Evolutionary conservation across 345 rosid species (phyloP).

Genomic region (Salix viminalis): DNA sequence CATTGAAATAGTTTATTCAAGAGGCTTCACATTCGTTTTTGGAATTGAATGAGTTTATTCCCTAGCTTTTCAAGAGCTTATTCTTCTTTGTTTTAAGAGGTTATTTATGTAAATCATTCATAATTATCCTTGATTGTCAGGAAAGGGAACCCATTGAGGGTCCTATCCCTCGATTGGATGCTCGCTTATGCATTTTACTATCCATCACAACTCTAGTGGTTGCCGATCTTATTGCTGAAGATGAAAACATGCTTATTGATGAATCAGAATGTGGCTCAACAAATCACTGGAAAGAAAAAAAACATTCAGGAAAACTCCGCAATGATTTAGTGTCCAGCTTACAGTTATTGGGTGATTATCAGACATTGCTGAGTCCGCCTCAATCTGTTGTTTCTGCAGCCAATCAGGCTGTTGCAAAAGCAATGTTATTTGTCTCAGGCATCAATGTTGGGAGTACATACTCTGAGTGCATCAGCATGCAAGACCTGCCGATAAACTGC

Average conservation of each 20-base stretch:
- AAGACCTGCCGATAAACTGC: conserved; percentile 63
- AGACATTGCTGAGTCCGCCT: conserved; percentile 73
- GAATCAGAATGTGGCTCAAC: conserved; percentile 40
- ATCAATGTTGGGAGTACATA: conserved; percentile 54
- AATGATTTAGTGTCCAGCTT: conserved; percentile 70
- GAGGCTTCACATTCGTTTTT: background rate
- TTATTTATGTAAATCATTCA: background rate
- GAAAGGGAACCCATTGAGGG: conserved; percentile 91
- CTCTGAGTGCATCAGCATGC: conserved; percentile 63
- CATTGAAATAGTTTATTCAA: background rate
- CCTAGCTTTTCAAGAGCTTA: background rate
- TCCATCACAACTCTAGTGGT: conserved; percentile 69
- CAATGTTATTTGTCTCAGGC: conserved; percentile 64
- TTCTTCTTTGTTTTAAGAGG: background rate
- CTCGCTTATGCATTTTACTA: conserved; percentile 77
- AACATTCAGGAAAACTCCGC: conserved; percentile 47
- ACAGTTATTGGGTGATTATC: conserved; percentile 78
- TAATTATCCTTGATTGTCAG: conserved; percentile 29
- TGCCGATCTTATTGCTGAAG: conserved; percentile 84
- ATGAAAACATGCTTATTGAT: conserved; percentile 62
- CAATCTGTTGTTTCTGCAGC: conserved; percentile 59
- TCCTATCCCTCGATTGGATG: conserved; percentile 84
- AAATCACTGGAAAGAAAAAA: conserved; percentile 58
- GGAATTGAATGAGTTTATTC: background rate
- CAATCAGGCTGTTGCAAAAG: conserved; percentile 93